phyloP scores from a whole-genome alignment of 1,139 yeast genomes.

The Meyerozyma elateridarum region DNA sequence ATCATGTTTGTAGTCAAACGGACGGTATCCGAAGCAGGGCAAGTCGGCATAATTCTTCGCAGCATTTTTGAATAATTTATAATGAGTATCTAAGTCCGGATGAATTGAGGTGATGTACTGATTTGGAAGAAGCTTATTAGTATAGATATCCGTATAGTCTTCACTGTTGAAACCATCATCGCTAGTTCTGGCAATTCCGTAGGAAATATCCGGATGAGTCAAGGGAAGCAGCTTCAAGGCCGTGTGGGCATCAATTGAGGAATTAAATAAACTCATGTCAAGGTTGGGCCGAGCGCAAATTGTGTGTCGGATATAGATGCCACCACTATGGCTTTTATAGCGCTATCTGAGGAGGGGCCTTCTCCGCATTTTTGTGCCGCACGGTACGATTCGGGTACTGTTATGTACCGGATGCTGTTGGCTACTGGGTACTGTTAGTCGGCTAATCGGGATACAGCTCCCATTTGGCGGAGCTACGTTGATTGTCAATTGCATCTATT shows the following conservation, averaged over 20 bases:
- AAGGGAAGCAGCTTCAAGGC: conserved; percentile 3
- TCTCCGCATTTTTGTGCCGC: too few species aligned
- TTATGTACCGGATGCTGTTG: too few species aligned
- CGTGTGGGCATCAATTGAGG: not conserved
- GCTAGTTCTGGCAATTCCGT: too few species aligned
- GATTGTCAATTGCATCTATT: too few species aligned
- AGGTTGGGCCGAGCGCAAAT: too few species aligned
- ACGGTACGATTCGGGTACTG: too few species aligned
- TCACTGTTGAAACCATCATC: conserved; percentile 4
- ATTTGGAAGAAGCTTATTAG: conserved; percentile 10
- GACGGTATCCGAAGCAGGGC: conserved; percentile 29
- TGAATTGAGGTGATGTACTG: conserved; percentile 9
- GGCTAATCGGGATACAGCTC: too few species aligned
- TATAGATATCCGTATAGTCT: conserved; percentile 9
- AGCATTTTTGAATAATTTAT: conserved; percentile 21
- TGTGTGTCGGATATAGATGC: too few species aligned
- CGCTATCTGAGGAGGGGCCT: too few species aligned
- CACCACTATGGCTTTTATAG: too few species aligned
- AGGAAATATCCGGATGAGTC: conserved; percentile 5
- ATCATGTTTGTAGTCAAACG: conserved; percentile 26
- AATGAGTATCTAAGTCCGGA: conserved; percentile 27
- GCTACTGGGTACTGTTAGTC: too few species aligned
- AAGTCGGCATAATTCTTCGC: conserved; percentile 16
- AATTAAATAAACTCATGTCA: not conserved
- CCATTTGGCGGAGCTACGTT: too few species aligned